A percentile compares a stretch with the other conserved stretches of the same genome.
These are phyloP conservation scores for Pelargonium exstipulatum DNA, from an alignment of 441 rosid species.

Conservation along the genomic window DNA sequence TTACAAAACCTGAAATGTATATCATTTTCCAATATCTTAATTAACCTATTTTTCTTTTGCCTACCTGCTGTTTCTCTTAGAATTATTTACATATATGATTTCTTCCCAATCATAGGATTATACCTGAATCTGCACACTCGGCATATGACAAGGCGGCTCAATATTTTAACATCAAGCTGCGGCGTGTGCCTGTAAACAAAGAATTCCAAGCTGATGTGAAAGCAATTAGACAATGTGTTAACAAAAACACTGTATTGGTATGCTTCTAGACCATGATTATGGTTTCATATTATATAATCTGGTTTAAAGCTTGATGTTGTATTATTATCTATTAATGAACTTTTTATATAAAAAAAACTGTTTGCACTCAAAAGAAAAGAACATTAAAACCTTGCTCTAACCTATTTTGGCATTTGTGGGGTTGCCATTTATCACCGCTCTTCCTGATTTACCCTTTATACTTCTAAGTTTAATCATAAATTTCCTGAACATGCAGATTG, in stretches of 20 bases:
- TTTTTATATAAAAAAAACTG: neutral
- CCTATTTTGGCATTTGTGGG: slow-evolving; percentile 1
- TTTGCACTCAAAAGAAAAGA: neutral
- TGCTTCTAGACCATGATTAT: slow-evolving; percentile 12
- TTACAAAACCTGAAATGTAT: slow-evolving; percentile 88
- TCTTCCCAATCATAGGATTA: slow-evolving; percentile 51
- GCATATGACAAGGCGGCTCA: slow-evolving; percentile 98
- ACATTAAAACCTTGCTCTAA: neutral
- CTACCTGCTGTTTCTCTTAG: slow-evolving; percentile 11
- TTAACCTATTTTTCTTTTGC: neutral
- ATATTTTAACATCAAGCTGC: slow-evolving; percentile 85
- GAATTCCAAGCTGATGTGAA: slow-evolving; percentile 81
- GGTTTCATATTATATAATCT: neutral
- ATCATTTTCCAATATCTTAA: slow-evolving; percentile 10
- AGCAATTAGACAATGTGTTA: slow-evolving; percentile 55
- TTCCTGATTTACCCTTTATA: slow-evolving; percentile 8
- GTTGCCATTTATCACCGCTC: slow-evolving; percentile 17
- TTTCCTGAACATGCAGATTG: slow-evolving; percentile 53
- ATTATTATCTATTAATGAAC: neutral
- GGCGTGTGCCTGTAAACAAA: slow-evolving; percentile 83
- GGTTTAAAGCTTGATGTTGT: neutral
- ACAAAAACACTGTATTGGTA: slow-evolving; percentile 84
- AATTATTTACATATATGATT: slow-evolving; percentile 18
- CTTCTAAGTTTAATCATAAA: slow-evolving; percentile 18
- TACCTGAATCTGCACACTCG: slow-evolving; percentile 91